Evolutionary conservation across 2,329 filamentous ascomycete genomes (phyloP), one percentile per base, ranked within the genome.

Genomic region (Chalaropsis thielavioides): DNA sequence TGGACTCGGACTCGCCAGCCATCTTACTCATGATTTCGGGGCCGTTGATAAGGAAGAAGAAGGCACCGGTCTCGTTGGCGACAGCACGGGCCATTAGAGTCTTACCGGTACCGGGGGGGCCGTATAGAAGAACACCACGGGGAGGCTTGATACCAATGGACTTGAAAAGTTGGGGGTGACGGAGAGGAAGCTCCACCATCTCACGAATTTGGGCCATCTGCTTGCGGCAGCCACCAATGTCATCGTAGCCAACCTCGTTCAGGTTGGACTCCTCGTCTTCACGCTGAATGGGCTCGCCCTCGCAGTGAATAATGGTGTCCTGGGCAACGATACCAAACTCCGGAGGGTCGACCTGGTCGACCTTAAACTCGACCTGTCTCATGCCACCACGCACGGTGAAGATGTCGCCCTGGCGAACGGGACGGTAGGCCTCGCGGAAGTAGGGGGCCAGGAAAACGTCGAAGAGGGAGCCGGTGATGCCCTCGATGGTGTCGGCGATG

Each of bases 11-110:
- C 78, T 99, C 94, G 84, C 94, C 94, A 67, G 94, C 94, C 94
- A 97, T 97, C 85, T 97, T 97, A 67, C 92, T 96, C 94, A 99
- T 97, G 80, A 99, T 97, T 76, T 97, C 94, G 63, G 94, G 94
- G 69, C 94, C 92, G 78, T 97, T 97, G 84, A 99, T 97, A 69
- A 97, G 79, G 85, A 99, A 97, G 81, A 99, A 99, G 81, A 97
- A 97, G 61, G 92, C 92, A 72, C 94, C 94, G 41, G 94, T 97
- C 82, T 97, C 94, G 79, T 97, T 97, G 77, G 94, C 94, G 65
- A 99, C 94, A 69, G 94, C 94, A 77, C 94, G 90, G 73, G 94
- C 94, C 94, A 97, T 97, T 71, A 99, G 80, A 44, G 94, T 99
- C 83, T 99, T 99, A 87, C 94, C 94, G 69, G 94, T 97, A 89